A percentile compares a stretch with the other conserved stretches of the same genome.
phyloP scores from a whole-genome alignment of 192 early-diverging fungal genomes.

The Linnemannia hyalina region DNA sequence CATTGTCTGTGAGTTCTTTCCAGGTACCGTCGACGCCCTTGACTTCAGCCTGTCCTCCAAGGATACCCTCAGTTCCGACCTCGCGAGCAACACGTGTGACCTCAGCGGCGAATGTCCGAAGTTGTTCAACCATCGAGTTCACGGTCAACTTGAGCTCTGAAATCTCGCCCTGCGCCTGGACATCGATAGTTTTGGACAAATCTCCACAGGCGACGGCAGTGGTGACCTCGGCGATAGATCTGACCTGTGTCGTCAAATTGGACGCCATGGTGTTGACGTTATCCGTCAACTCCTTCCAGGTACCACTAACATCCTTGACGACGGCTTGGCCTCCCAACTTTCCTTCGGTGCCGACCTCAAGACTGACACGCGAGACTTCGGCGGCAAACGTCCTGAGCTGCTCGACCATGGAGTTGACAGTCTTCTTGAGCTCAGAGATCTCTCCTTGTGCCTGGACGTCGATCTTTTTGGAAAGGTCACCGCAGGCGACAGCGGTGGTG shows the following conservation, averaged over 20 bases:
- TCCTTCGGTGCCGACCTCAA: slow-evolving; percentile 80
- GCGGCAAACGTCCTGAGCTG: slow-evolving; percentile 73
- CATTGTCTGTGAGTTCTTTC: slow-evolving; percentile 77
- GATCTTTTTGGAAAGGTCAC: slow-evolving; percentile 70
- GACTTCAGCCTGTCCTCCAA: slow-evolving; percentile 70
- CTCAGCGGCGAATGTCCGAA: slow-evolving; percentile 74
- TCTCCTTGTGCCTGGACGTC: slow-evolving; percentile 65
- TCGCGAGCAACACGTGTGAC: slow-evolving; percentile 74
- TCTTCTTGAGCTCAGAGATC: slow-evolving; percentile 69
- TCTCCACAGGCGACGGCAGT: slow-evolving; percentile 80
- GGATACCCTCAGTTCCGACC: slow-evolving; percentile 71
- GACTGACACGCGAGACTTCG: slow-evolving; percentile 78
- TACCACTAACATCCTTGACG: slow-evolving; percentile 72
- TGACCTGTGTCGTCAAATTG: slow-evolving; percentile 77
- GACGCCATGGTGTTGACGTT: slow-evolving; percentile 82
- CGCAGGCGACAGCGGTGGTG: slow-evolving; percentile 68
- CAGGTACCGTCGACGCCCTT: slow-evolving; percentile 74
- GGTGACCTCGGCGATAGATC: slow-evolving; percentile 75
- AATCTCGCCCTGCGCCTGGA: slow-evolving; percentile 72
- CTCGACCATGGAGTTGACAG: slow-evolving; percentile 77
- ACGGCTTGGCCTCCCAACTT: slow-evolving; percentile 78
- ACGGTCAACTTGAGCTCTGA: slow-evolving; percentile 71
- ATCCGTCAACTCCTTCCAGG: slow-evolving; percentile 80
- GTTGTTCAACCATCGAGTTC: slow-evolving; percentile 76
- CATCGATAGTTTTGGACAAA: slow-evolving; percentile 67